phyloP scores from a whole-genome alignment of 805 yeast species.

The Candida oleophila region DNA sequence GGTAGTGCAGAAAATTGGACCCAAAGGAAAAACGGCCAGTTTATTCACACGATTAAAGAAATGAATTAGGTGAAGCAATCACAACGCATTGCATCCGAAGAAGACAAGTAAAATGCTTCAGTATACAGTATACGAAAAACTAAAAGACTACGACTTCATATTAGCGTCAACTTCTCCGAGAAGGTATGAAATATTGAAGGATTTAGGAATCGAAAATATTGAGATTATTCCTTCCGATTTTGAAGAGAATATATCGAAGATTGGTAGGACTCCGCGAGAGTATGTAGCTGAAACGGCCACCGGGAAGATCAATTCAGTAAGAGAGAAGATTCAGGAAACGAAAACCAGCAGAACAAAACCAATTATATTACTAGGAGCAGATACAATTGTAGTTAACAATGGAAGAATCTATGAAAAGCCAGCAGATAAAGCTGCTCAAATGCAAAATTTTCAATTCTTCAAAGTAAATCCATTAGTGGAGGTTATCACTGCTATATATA shows the following conservation, averaged over 20 bases:
- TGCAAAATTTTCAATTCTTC: constrained; percentile 28
- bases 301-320: constrained; percentile 65
- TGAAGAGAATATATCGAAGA: constrained; percentile 72
- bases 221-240: constrained; percentile 63
- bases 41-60: too few species aligned
- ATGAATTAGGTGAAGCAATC: too few species aligned
- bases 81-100: background rate
- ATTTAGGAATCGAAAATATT: constrained; percentile 47
- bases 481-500: constrained; percentile 36
- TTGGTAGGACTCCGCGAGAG: constrained; percentile 37
- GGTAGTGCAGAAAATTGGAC: background rate
- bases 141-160: constrained; percentile 38
- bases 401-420: constrained; percentile 82
- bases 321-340: constrained; percentile 35
- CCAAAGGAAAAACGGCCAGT: too few species aligned
- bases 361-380: constrained; percentile 58
- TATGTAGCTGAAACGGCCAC: constrained; percentile 73
- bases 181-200: constrained; percentile 63
- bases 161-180: constrained; percentile 87
- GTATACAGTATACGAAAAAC: constrained; percentile 14
- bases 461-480: constrained; percentile 16
- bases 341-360: background rate
- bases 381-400: constrained; percentile 67
- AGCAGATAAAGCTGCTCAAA: constrained; percentile 23
- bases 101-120: background rate